These are phyloP conservation scores for Asparagopsis taxiformis DNA, from an alignment of 31 red algal genomes.

Conservation along the genomic window DNA sequence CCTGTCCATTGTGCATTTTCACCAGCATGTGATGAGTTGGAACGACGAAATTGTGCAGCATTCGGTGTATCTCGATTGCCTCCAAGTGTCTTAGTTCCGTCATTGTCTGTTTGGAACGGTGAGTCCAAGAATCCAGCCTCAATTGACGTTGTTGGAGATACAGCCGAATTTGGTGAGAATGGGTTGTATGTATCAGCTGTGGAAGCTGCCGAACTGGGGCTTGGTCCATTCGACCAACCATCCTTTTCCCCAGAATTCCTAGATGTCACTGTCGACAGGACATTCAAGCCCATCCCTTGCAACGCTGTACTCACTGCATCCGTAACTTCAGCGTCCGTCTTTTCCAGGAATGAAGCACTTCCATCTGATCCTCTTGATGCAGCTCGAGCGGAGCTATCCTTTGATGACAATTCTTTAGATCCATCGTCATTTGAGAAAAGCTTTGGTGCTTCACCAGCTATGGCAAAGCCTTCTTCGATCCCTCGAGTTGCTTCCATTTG, in stretches of 20 bases:
- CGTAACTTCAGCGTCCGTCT: slow-evolving; percentile 47
- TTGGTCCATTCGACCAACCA: slow-evolving; percentile 4
- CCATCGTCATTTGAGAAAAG: neutral
- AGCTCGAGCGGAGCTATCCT: neutral
- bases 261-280: slow-evolving; percentile 10
- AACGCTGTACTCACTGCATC: slow-evolving; percentile 56
- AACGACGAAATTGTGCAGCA: slow-evolving; percentile 1
- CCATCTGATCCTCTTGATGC: neutral
- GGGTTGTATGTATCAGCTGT: slow-evolving; percentile 17
- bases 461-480: neutral
- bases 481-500: slow-evolving; percentile 14
- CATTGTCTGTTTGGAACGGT: slow-evolving; percentile 4
- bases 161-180: slow-evolving; percentile 29
- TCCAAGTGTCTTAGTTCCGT: slow-evolving; percentile 2
- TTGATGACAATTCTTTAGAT: neutral
- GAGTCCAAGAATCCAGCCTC: slow-evolving; percentile 7
- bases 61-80: neutral
- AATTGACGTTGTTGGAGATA: slow-evolving; percentile 30
- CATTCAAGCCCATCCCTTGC: slow-evolving; percentile 39
- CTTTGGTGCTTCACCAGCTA: neutral
- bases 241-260: slow-evolving; percentile 13
- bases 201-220: neutral
- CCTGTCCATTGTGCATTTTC: slow-evolving; percentile 8
- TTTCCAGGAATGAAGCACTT: slow-evolving; percentile 55
- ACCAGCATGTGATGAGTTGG: neutral